phyloP scores from a whole-genome alignment of 2,329 filamentous ascomycete species.

The Claviceps humidiphila region DNA sequence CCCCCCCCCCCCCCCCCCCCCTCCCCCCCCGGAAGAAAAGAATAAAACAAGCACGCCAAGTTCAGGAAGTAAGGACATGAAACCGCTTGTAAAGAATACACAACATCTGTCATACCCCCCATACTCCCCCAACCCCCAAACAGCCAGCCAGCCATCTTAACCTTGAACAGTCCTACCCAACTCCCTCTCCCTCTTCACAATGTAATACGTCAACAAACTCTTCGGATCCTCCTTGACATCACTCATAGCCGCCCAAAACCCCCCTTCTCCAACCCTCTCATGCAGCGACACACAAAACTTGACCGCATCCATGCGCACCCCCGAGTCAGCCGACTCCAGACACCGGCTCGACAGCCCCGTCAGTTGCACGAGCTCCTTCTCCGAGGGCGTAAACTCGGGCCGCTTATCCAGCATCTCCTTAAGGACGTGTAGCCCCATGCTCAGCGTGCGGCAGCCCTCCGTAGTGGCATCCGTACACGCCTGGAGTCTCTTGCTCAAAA shows the following conservation, averaged over 20 bases:
- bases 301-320: constrained; percentile 61
- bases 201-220: constrained; percentile 69
- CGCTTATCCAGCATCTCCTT: constrained; percentile 42
- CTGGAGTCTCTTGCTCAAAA: constrained; percentile 37
- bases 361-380: constrained; percentile 38
- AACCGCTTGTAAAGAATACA: not conserved
- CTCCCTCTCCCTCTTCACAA: constrained; percentile 57
- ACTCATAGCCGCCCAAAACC: constrained; percentile 56
- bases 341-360: constrained; percentile 40
- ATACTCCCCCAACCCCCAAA: not conserved
- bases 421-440: constrained; percentile 52
- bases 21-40: not conserved
- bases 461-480: constrained; percentile 25
- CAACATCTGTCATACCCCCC: not conserved
- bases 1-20: no score
- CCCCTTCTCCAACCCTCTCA: constrained; percentile 41
- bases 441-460: constrained; percentile 39
- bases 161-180: constrained; percentile 8
- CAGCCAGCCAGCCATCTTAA: not conserved
- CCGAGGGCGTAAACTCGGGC: constrained; percentile 33
- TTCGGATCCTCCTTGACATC: constrained; percentile 57
- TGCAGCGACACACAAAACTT: constrained; percentile 66
- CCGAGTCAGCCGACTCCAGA: constrained; percentile 46
- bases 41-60: not conserved
- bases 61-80: no score